phyloP scores from a whole-genome alignment of 192 early-diverging fungal genomes.

The Phycomyces blakesleeanus region DNA sequence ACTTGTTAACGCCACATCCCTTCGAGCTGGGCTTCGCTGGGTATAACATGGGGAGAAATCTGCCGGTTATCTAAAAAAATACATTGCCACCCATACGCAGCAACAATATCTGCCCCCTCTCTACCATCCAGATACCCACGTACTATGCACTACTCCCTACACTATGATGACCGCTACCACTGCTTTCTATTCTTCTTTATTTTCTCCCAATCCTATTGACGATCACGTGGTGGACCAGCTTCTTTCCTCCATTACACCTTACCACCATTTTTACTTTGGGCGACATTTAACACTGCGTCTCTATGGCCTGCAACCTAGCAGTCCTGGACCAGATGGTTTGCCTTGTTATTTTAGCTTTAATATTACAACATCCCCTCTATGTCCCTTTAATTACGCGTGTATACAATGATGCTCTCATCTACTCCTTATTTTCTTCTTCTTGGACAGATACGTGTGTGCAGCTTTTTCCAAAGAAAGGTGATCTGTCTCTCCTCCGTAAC shows the following conservation, averaged over 20 bases:
- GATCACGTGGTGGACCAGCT: neutral
- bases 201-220: neutral
- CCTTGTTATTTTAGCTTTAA: no score
- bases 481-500: neutral
- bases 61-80: neutral
- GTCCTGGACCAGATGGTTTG: no score
- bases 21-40: neutral
- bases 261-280: neutral
- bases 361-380: neutral
- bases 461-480: constrained; percentile 1
- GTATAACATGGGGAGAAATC: neutral
- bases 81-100: neutral
- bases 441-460: neutral
- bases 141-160: neutral
- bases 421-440: neutral
- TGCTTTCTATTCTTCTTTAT: neutral
- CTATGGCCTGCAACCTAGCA: no score
- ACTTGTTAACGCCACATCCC: neutral
- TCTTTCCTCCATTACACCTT: neutral
- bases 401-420: neutral
- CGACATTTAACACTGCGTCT: no score
- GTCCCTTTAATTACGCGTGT: neutral
- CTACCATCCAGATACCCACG: neutral
- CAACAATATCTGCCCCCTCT: neutral
- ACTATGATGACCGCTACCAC: neutral